Conservation (phyloP, 1,284 basidiomycete species). For the Takashimella koratensis region DNA sequence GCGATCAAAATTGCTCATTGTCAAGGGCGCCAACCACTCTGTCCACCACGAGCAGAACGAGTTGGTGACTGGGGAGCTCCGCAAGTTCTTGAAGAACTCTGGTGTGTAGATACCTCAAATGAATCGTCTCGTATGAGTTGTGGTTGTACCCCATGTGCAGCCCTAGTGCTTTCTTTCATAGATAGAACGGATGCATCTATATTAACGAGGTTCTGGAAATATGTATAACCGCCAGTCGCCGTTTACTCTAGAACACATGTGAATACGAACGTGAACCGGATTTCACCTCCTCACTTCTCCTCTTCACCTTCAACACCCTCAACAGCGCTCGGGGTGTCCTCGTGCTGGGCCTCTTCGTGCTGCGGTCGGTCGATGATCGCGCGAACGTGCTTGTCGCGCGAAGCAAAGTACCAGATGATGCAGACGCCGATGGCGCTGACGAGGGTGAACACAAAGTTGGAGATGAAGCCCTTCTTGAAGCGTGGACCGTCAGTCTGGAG, state of each 20-base stretch:
- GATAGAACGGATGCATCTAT: too few relatives aligned
- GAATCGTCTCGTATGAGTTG: too few relatives aligned
- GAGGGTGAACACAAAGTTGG: constrained; percentile 6
- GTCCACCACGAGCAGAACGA: constrained; percentile 20
- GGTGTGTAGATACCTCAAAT: too few relatives aligned
- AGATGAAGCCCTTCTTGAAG: constrained; percentile 20
- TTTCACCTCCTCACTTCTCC: neutral
- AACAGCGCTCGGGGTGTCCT: too few relatives aligned
- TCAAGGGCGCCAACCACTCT: constrained; percentile 18
- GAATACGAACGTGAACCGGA: too few relatives aligned
- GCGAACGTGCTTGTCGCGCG: neutral
- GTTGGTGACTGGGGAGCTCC: constrained; percentile 10
- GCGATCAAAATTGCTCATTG: constrained; percentile 11
- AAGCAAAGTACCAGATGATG: neutral
- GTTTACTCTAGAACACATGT: too few relatives aligned
- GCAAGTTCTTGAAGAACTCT: constrained; percentile 4
- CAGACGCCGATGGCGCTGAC: neutral
- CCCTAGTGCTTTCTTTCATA: too few relatives aligned
- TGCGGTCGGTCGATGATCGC: neutral
- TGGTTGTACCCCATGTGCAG: too few relatives aligned
- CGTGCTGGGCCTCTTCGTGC: neutral
- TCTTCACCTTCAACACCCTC: neutral
- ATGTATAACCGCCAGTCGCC: too few relatives aligned
- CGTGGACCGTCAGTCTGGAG: constrained; percentile 20
- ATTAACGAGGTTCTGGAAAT: too few relatives aligned